Evolutionary conservation across 2,329 filamentous ascomycete genomes (phyloP).

Genomic region (Cladosporium sp.): DNA sequence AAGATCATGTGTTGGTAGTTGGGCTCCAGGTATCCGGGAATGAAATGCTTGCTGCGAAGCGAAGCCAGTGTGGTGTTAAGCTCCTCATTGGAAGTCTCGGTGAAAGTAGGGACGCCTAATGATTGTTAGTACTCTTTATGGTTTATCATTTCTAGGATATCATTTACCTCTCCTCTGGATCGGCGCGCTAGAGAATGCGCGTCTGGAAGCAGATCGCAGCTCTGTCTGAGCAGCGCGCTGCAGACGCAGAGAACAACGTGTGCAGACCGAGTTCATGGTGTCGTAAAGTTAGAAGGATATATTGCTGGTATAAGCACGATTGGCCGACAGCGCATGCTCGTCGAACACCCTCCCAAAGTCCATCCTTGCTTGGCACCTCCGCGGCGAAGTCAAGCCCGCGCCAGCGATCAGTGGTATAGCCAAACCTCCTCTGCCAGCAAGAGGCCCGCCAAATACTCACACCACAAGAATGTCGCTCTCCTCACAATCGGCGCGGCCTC

Average conservation of each 20-base stretch:
- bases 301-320: not conserved
- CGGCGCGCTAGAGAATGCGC: conserved; percentile 25
- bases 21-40: conserved; percentile 40
- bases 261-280: conserved; percentile 28
- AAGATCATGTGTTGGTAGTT: conserved; percentile 42
- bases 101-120: conserved; percentile 38
- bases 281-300: not conserved
- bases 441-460: conserved; percentile 1
- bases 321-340: not conserved
- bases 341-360: conserved; percentile 3
- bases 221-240: conserved; percentile 22
- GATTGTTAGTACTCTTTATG: not conserved
- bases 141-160: not conserved
- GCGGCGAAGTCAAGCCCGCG: conserved; percentile 5
- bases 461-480: conserved; percentile 52
- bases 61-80: conserved; percentile 38
- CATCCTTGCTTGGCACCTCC: conserved; percentile 7
- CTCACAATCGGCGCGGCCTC: conserved; percentile 57
- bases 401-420: conserved; percentile 1
- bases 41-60: conserved; percentile 42
- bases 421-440: not conserved
- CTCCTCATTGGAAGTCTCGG: conserved; percentile 36
- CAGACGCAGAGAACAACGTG: conserved; percentile 30
- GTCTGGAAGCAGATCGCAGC: conserved; percentile 13
- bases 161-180: conserved; percentile 13